A percentile compares a stretch with the other conserved stretches of the same genome.
Conservation (phyloP, 2,329 filamentous ascomycete species). For the Fusarium acutatum region DNA sequence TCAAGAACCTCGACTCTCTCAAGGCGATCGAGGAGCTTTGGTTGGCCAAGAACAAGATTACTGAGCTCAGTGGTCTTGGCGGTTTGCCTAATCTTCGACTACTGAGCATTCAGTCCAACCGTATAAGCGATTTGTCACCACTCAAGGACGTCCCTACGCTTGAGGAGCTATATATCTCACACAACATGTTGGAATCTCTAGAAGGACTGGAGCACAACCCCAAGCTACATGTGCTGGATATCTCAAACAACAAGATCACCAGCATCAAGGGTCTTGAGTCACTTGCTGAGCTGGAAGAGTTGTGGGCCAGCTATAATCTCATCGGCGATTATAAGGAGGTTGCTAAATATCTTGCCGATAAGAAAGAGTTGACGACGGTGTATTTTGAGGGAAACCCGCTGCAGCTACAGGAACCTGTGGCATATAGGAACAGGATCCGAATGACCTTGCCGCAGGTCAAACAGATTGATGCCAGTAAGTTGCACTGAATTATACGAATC, state of each 20-base stretch:
- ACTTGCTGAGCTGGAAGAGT: slow-evolving; percentile 79
- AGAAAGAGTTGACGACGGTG: slow-evolving; percentile 83
- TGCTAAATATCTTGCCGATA: slow-evolving; percentile 79
- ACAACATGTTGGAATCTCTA: slow-evolving; percentile 86
- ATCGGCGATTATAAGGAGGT: slow-evolving; percentile 83
- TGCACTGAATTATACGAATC: neutral
- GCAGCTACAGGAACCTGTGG: slow-evolving; percentile 78
- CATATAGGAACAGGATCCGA: slow-evolving; percentile 94
- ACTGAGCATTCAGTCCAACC: slow-evolving; percentile 94
- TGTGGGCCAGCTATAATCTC: slow-evolving; percentile 94
- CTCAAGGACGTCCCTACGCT: slow-evolving; percentile 78
- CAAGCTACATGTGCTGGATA: slow-evolving; percentile 81
- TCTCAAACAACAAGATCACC: slow-evolving; percentile 85
- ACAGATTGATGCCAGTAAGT: slow-evolving; percentile 98
- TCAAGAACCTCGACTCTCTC: slow-evolving; percentile 83
- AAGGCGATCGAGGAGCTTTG: slow-evolving; percentile 86
- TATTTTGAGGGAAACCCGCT: slow-evolving; percentile 97
- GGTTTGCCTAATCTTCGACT: slow-evolving; percentile 82
- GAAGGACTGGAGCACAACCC: slow-evolving; percentile 74
- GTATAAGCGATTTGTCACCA: slow-evolving; percentile 80
- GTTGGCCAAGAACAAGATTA: slow-evolving; percentile 97
- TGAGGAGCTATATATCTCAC: slow-evolving; percentile 94
- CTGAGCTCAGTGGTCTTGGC: slow-evolving; percentile 79
- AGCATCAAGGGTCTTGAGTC: slow-evolving; percentile 77
- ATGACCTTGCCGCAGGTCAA: slow-evolving; percentile 85